Base-by-base conservation (phyloP, 257 asterid genomes). In the Lithospermum erythrorhizon region DNA sequence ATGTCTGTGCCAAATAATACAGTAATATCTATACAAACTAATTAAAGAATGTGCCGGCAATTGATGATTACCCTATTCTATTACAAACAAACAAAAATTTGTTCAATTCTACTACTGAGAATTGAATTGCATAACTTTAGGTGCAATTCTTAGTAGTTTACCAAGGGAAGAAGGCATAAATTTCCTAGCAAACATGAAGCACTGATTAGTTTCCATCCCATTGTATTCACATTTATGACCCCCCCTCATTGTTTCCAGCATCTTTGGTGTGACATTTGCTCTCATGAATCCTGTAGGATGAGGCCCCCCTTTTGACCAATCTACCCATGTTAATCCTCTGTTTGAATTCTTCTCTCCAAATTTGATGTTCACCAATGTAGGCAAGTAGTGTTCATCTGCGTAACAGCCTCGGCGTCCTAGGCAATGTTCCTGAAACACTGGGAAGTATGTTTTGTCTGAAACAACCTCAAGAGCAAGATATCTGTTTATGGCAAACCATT, bases 271-370 rank as follows among this genome's bases (percentile, higher is more conserved):
- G 6, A 91, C 65, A 27, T 78, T 70, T 5, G 79, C 62, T 68
- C 93, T 69, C 1, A 69, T 54, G 49, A 67, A 88, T 58, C 74
- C 76, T 20, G 80, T 37, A 0, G 98, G 96, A 62, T 91, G 98
- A 18, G 95, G 90, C 57, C 96, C 95, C 6, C 94, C 94, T 37
- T 73, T 75, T 8, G 95, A 79, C 96, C 96, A 91, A 61, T 88
- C 89, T 1, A 82, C 96, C 83, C 78, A 81, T 2, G 98, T 88
- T 77, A 91, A 67, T 4, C 80, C 74, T 64, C 95, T 65, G 57
- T 73, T 81, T 0, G 95, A 62, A 55, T 81, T 88, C 68, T 59
- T 71, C 58, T 13, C 61, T 6, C 73, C 82, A 8, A 75, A 84
- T 22, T 75, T 79, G 65, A 73, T 65, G 77, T 23, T 66, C 65